Evolutionary conservation across 768 basidiomycete species (phyloP).

Genomic region (Boletus sp.): DNA sequence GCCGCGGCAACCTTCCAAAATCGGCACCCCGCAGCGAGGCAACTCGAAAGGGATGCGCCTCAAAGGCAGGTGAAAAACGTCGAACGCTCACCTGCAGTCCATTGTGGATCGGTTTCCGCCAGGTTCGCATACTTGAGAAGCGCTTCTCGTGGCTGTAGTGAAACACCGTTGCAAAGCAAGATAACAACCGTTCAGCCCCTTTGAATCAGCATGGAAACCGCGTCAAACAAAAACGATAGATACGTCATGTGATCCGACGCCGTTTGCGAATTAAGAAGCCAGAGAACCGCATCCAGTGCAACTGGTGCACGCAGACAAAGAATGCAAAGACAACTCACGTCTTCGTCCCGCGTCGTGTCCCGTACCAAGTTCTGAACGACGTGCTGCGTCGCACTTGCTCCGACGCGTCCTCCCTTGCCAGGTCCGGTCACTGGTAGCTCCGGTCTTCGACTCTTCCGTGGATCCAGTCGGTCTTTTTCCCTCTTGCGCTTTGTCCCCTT

Average conservation of each 20-base stretch:
- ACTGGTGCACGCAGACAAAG: not conserved
- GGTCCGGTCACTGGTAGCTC: conserved; percentile 92
- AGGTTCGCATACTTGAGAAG: conserved; percentile 86
- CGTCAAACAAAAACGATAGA: conserved; percentile 8
- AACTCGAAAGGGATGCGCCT: conserved; percentile 4
- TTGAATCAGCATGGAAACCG: conserved; percentile 1
- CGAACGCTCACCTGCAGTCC: conserved; percentile 71
- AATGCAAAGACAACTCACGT: conserved; percentile 59
- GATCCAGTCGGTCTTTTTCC: conserved; percentile 86
- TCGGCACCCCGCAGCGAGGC: conserved; percentile 30
- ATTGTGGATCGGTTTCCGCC: conserved; percentile 76
- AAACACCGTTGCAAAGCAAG: conserved; percentile 17
- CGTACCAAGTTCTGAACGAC: conserved; percentile 93
- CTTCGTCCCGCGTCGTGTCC: conserved; percentile 88
- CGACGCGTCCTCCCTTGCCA: conserved; percentile 90
- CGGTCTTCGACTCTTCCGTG: conserved; percentile 88
- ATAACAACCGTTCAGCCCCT: conserved; percentile 23
- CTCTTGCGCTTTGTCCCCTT: conserved; percentile 82
- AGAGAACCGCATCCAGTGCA: not conserved
- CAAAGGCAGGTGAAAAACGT: conserved; percentile 11
- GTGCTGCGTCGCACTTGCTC: conserved; percentile 96
- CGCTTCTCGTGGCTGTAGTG: conserved; percentile 86
- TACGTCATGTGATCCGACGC: conserved; percentile 16
- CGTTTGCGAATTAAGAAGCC: conserved; percentile 4
- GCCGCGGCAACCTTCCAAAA: conserved; percentile 27